These are phyloP conservation scores for Areca catechu DNA, from an alignment of 176 grass and related monocot species.

Conservation along the genomic window DNA sequence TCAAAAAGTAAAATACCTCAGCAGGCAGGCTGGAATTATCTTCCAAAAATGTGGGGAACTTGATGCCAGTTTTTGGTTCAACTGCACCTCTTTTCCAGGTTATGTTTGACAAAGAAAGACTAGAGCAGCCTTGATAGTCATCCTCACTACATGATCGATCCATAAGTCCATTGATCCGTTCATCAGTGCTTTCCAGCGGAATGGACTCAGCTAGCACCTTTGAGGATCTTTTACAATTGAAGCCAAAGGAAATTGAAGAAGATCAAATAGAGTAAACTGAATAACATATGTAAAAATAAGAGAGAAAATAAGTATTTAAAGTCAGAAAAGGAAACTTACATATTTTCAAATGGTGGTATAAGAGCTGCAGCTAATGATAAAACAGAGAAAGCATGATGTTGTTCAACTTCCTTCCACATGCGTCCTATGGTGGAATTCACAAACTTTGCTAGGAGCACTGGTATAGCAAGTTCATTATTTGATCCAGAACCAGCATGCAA, in stretches of 20 bases:
- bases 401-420: conserved; percentile 48
- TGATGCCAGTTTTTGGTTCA: conserved; percentile 98
- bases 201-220: conserved; percentile 62
- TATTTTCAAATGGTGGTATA: conserved; percentile 60
- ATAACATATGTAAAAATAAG: conserved; percentile 1
- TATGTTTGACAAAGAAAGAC: conserved; percentile 37
- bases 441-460: conserved; percentile 46
- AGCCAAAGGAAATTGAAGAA: conserved; percentile 13
- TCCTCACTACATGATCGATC: conserved; percentile 21
- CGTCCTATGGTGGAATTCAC: conserved; percentile 37
- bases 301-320: conserved; percentile 7
- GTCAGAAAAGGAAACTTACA: conserved; percentile 33
- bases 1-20: conserved; percentile 23
- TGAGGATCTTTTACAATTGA: conserved; percentile 55
- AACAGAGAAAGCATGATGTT: conserved; percentile 33
- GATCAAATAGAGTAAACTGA: conserved; percentile 2
- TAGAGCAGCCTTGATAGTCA: conserved; percentile 35
- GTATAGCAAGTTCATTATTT: conserved; percentile 42
- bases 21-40: conserved; percentile 48
- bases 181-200: conserved; percentile 27
- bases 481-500: conserved; percentile 37
- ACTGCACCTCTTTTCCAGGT: conserved; percentile 56
- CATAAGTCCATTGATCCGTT: conserved; percentile 10
- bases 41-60: conserved; percentile 73
- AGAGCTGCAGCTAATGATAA: conserved; percentile 53